phyloP scores from a whole-genome alignment of 139 green algal genomes.

The Limnomonas spitsbergensis region DNA sequence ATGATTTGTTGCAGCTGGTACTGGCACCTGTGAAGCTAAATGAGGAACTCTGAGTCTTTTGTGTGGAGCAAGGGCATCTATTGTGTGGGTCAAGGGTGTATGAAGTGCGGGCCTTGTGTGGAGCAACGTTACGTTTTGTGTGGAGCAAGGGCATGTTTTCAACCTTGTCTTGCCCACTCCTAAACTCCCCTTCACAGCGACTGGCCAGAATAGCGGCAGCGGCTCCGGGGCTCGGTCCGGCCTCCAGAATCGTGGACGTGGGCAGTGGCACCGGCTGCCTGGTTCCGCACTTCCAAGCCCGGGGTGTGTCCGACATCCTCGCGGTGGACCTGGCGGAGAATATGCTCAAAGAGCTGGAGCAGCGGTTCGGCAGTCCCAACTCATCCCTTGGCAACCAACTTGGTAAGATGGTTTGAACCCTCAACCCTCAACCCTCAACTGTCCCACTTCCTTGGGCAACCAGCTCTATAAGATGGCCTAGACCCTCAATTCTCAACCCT shows the following conservation, averaged over 20 bases:
- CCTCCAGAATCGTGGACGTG: conserved; percentile 57
- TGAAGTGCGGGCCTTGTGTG: too few species aligned
- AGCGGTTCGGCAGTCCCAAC: neutral
- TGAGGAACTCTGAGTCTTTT: too few species aligned
- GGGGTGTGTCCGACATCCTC: conserved; percentile 60
- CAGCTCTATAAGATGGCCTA: neutral
- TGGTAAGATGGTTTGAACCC: conserved; percentile 21
- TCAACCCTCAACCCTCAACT: too few species aligned
- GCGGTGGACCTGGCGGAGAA: conserved; percentile 57
- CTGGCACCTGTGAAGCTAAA: too few species aligned
- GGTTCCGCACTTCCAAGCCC: conserved; percentile 51
- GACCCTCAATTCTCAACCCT: too few species aligned
- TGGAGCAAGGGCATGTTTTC: too few species aligned
- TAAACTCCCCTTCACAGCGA: too few species aligned
- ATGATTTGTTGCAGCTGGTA: too few species aligned
- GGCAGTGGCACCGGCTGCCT: conserved; percentile 66
- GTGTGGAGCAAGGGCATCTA: too few species aligned
- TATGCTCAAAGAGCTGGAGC: conserved; percentile 54
- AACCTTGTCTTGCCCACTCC: too few species aligned
- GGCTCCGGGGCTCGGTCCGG: conserved; percentile 38
- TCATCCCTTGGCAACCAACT: conserved; percentile 55
- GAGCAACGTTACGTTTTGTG: too few species aligned
- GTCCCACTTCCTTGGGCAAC: neutral
- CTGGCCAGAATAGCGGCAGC: conserved; percentile 33
- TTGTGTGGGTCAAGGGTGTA: too few species aligned